A percentile compares a stretch with the other conserved stretches of the same genome.
Conservation (phyloP, 352 stramenopile species). For the Phytophthora meadii region DNA sequence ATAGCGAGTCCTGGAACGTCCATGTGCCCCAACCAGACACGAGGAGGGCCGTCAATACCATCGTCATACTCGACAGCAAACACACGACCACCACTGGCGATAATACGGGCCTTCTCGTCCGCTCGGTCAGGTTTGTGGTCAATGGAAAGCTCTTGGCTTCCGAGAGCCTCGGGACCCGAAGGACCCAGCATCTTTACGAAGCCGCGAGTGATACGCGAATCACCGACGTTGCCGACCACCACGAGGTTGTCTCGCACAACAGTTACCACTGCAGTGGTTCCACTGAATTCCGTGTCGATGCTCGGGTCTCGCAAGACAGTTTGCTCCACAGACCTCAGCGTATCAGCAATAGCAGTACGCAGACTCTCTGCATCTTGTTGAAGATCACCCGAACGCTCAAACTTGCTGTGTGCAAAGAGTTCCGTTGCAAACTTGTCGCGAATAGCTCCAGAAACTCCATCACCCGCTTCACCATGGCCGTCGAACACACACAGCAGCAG, state of each 20-base stretch:
- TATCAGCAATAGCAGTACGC: slow-evolving; percentile 63
- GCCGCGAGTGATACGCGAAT: slow-evolving; percentile 93
- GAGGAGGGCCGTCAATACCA: slow-evolving; percentile 96
- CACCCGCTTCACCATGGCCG: slow-evolving; percentile 96
- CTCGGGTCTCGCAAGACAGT: slow-evolving; percentile 87
- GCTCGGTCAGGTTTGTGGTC: slow-evolving; percentile 98
- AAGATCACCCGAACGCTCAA: slow-evolving; percentile 56
- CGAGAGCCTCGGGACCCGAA: slow-evolving; percentile 38
- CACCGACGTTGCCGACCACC: slow-evolving; percentile 97
- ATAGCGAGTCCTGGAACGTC: slow-evolving; percentile 98
- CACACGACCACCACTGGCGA: slow-evolving; percentile 94
- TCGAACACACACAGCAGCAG: slow-evolving; percentile 97
- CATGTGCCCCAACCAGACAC: slow-evolving; percentile 99
- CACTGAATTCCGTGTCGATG: slow-evolving; percentile 95
- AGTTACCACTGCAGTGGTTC: slow-evolving; percentile 81
- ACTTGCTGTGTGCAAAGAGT: slow-evolving; percentile 93
- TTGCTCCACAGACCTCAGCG: slow-evolving; percentile 74
- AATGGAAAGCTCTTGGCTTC: slow-evolving; percentile 89
- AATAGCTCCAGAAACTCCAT: slow-evolving; percentile 92
- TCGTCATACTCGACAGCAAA: slow-evolving; percentile 99
- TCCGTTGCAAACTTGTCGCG: slow-evolving; percentile 89
- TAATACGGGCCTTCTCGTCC: slow-evolving; percentile 95
- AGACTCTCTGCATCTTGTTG: slow-evolving; percentile 64
- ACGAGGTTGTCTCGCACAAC: slow-evolving; percentile 86
- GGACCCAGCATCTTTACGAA: slow-evolving; percentile 58